phyloP scores from a whole-genome alignment of 2,329 filamentous ascomycete species.

The Alternaria sp. region DNA sequence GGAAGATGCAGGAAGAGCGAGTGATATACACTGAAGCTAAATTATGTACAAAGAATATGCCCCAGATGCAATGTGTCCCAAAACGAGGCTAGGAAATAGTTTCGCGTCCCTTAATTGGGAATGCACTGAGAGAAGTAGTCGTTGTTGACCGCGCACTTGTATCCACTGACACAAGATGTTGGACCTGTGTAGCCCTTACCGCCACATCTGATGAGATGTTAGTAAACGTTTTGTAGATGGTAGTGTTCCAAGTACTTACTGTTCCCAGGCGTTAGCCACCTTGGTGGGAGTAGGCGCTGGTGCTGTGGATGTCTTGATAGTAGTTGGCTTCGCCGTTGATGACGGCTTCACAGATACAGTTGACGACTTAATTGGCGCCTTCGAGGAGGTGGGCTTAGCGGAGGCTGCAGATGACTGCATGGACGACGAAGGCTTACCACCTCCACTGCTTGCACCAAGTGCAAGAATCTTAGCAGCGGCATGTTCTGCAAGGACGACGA shows the following conservation, averaged over 20 bases:
- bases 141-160: constrained; percentile 20
- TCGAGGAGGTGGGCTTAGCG: constrained; percentile 12
- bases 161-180: constrained; percentile 27
- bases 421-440: constrained; percentile 14
- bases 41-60: constrained; percentile 26
- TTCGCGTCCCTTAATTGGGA: neutral
- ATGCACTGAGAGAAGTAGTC: constrained; percentile 21
- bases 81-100: neutral
- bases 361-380: constrained; percentile 8
- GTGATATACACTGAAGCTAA: constrained; percentile 16
- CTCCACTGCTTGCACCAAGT: constrained; percentile 17
- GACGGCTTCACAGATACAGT: constrained; percentile 2
- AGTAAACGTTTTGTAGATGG: neutral
- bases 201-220: constrained; percentile 28
- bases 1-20: neutral
- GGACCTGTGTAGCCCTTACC: constrained; percentile 29
- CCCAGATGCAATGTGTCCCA: constrained; percentile 1
- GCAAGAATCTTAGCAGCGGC: constrained; percentile 52
- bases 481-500: constrained; percentile 49
- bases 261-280: constrained; percentile 8
- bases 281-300: constrained; percentile 1
- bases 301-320: neutral
- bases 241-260: constrained; percentile 2
- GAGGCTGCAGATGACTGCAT: constrained; percentile 5
- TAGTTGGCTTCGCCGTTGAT: neutral